A percentile compares a stretch with the other conserved stretches of the same genome.
phyloP scores from a whole-genome alignment of 106 monocot species.

The Dendrobium huoshanense region DNA sequence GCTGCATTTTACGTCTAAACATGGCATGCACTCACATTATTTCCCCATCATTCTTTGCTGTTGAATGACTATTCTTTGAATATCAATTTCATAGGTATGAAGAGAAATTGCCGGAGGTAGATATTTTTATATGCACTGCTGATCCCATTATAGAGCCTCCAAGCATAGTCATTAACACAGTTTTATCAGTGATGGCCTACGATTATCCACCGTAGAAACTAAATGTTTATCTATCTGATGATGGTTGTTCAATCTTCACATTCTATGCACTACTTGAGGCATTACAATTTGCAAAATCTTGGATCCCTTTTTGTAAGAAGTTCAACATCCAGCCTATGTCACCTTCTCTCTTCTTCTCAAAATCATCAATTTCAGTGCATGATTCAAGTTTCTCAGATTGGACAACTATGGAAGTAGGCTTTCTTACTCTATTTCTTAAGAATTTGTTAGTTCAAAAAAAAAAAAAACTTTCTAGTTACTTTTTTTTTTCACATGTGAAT shows the following conservation, averaged over 20 bases:
- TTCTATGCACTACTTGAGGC: slow-evolving; percentile 81
- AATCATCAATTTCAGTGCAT: background rate
- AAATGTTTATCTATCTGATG: slow-evolving; percentile 67
- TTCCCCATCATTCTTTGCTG: no score
- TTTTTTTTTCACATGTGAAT: background rate
- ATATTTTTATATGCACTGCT: slow-evolving; percentile 75
- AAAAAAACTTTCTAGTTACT: background rate
- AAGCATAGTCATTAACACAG: slow-evolving; percentile 57
- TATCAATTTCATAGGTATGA: slow-evolving; percentile 18
- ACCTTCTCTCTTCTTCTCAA: slow-evolving; percentile 49
- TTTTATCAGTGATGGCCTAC: slow-evolving; percentile 70
- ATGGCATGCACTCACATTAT: no score
- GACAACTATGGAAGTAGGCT: slow-evolving; percentile 38
- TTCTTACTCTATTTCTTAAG: background rate
- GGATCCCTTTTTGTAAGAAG: slow-evolving; percentile 76
- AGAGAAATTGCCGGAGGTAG: slow-evolving; percentile 47
- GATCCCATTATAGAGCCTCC: slow-evolving; percentile 70
- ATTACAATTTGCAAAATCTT: slow-evolving; percentile 49
- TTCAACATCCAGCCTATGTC: slow-evolving; percentile 59
- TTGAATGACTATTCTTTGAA: no score
- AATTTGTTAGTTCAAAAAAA: background rate
- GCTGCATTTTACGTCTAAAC: no score
- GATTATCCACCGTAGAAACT: slow-evolving; percentile 68
- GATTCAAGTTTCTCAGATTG: slow-evolving; percentile 12
- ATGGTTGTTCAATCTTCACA: slow-evolving; percentile 64